Percentiles rank a stretch among this genome's conserved stretches.
phyloP scores from a whole-genome alignment of 2,329 filamentous ascomycete genomes.

The Verticillium isaacii region DNA sequence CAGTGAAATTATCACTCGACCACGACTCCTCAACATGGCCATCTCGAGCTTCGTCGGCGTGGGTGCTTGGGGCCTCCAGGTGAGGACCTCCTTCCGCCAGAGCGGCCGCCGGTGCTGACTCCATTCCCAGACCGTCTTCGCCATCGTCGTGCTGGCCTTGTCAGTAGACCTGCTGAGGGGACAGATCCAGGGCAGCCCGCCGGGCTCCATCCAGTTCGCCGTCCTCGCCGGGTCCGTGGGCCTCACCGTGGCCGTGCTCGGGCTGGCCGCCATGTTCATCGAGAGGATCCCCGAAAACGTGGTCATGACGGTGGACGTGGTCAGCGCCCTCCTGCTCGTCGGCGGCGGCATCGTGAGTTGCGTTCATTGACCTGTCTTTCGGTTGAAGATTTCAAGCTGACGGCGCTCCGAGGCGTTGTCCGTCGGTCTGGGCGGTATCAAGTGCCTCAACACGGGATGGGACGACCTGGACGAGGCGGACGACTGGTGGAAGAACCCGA shows the following conservation, averaged over 20 bases:
- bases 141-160: conserved; percentile 8
- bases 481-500: not conserved
- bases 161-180: conserved; percentile 4
- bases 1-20: not conserved
- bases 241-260: conserved; percentile 3
- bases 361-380: too few relatives aligned
- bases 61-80: conserved; percentile 9
- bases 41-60: conserved; percentile 1
- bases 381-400: not conserved
- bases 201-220: conserved; percentile 6
- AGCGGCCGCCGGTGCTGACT: not conserved
- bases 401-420: conserved; percentile 1
- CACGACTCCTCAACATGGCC: not conserved
- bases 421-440: conserved; percentile 4
- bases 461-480: not conserved
- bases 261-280: conserved; percentile 4
- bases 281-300: conserved; percentile 5
- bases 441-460: not conserved
- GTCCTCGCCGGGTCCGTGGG: conserved; percentile 8
- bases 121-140: conserved; percentile 5
- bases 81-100: not conserved
- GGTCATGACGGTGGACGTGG: conserved; percentile 6
- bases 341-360: conserved; percentile 9
- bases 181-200: conserved; percentile 3
- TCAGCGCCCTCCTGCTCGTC: conserved; percentile 7